phyloP scores from a whole-genome alignment of 1,284 basidiomycete genomes.

The Boletus smithii region DNA sequence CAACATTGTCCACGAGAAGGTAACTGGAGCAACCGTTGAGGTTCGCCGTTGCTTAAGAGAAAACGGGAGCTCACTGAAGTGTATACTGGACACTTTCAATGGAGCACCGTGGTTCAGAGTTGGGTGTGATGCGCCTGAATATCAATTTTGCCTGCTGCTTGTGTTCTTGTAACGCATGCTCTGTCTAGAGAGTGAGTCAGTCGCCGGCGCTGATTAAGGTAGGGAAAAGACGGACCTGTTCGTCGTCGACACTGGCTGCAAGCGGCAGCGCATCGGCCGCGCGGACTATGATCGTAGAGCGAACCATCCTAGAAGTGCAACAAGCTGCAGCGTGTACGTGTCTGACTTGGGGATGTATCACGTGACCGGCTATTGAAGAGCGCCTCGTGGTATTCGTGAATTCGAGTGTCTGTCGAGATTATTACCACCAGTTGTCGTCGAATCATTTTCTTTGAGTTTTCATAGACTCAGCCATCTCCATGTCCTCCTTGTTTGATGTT shows the following conservation, averaged over 20 bases:
- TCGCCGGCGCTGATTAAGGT: background rate
- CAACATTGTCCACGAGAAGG: slow-evolving; percentile 89
- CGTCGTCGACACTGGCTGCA: slow-evolving; percentile 93
- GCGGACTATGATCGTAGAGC: slow-evolving; percentile 87
- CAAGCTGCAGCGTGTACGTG: background rate
- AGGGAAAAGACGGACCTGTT: slow-evolving; percentile 58
- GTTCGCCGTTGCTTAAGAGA: background rate
- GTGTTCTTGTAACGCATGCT: slow-evolving; percentile 91
- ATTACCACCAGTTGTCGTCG: no score
- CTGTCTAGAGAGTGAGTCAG: slow-evolving; percentile 60
- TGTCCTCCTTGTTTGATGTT: slow-evolving; percentile 52
- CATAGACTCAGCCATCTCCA: no score
- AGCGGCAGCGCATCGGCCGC: slow-evolving; percentile 91
- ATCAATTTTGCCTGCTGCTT: slow-evolving; percentile 98
- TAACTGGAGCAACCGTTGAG: slow-evolving; percentile 57
- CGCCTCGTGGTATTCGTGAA: no score
- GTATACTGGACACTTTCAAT: slow-evolving; percentile 96
- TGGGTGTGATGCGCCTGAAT: slow-evolving; percentile 89
- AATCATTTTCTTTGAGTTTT: no score
- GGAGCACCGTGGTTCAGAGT: slow-evolving; percentile 92
- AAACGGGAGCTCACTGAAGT: slow-evolving; percentile 65
- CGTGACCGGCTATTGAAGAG: no score
- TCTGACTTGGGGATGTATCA: background rate
- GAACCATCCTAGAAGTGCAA: slow-evolving; percentile 61
- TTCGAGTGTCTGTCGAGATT: no score